Conservation (phyloP, 371 early-diverging fungal species). For the Mortierella sp. region DNA sequence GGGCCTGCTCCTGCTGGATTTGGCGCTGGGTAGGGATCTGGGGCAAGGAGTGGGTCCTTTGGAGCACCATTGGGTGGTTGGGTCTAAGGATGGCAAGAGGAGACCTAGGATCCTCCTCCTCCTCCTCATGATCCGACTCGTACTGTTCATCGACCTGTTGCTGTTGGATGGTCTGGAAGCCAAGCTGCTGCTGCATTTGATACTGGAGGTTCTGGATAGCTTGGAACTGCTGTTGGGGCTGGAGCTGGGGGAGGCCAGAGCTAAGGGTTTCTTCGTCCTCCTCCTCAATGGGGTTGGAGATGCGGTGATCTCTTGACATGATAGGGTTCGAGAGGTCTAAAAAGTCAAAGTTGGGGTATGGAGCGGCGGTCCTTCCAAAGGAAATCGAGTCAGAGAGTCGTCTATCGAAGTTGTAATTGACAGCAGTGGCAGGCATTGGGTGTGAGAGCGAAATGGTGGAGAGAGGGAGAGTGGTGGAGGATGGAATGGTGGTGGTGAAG, state of each 20-base stretch:
- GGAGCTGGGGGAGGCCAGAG: background rate
- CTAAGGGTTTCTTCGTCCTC: slow-evolving; percentile 26
- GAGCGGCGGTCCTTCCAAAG: too few relatives aligned
- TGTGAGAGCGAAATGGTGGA: too few relatives aligned
- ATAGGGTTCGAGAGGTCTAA: slow-evolving; percentile 21
- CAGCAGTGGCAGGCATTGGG: too few relatives aligned
- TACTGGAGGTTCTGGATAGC: slow-evolving; percentile 4
- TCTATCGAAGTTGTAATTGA: too few relatives aligned
- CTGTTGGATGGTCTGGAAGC: slow-evolving; percentile 1
- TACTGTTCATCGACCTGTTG: background rate
- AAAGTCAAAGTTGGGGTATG: slow-evolving; percentile 9
- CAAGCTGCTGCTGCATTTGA: slow-evolving; percentile 9
- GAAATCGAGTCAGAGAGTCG: too few relatives aligned
- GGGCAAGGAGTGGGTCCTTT: slow-evolving; percentile 29
- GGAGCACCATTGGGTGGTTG: slow-evolving; percentile 36
- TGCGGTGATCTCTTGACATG: slow-evolving; percentile 22
- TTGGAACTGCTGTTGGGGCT: slow-evolving; percentile 1
- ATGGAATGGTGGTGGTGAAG: too few relatives aligned
- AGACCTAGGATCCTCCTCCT: background rate
- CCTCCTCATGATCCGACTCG: background rate
- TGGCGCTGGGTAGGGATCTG: background rate
- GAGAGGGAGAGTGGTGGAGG: too few relatives aligned
- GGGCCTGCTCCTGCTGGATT: background rate
- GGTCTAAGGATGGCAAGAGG: slow-evolving; percentile 20
- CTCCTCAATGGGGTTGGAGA: slow-evolving; percentile 22